Percentiles rank a stretch among this genome's conserved stretches.
These are phyloP conservation scores for Ammopiptanthus mongolicus DNA, from an alignment of 306 rosid genomes.

Conservation along the genomic window DNA sequence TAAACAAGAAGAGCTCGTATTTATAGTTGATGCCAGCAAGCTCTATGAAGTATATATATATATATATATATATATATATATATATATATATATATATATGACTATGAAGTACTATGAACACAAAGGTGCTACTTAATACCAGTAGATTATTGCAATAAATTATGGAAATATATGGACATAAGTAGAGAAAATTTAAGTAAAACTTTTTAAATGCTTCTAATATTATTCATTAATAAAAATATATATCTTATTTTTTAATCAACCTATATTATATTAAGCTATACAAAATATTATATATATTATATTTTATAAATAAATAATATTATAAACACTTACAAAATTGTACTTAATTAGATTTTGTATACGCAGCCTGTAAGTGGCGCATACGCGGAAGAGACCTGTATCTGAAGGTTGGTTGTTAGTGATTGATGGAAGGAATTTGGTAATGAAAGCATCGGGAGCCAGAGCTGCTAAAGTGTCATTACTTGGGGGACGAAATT, in stretches of 20 bases:
- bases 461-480: background rate
- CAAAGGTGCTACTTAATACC: background rate
- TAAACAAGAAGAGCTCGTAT: slow-evolving; percentile 25
- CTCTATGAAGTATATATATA: background rate
- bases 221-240: too few species aligned
- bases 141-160: background rate
- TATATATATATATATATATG: too few species aligned
- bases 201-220: too few species aligned
- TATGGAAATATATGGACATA: background rate
- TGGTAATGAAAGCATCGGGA: slow-evolving; percentile 1
- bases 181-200: background rate
- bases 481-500: background rate
- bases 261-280: too few species aligned
- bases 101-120: too few species aligned
- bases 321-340: too few species aligned
- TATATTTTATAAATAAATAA: too few species aligned
- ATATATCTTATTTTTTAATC: too few species aligned
- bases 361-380: background rate
- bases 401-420: background rate
- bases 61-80: too few species aligned
- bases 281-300: too few species aligned
- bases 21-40: slow-evolving; percentile 31
- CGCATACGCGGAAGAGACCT: slow-evolving; percentile 24
- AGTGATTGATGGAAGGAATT: background rate
- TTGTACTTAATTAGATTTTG: too few species aligned